phyloP scores from a whole-genome alignment of 2,329 filamentous ascomycete species.

The Trichoderma sp. region DNA sequence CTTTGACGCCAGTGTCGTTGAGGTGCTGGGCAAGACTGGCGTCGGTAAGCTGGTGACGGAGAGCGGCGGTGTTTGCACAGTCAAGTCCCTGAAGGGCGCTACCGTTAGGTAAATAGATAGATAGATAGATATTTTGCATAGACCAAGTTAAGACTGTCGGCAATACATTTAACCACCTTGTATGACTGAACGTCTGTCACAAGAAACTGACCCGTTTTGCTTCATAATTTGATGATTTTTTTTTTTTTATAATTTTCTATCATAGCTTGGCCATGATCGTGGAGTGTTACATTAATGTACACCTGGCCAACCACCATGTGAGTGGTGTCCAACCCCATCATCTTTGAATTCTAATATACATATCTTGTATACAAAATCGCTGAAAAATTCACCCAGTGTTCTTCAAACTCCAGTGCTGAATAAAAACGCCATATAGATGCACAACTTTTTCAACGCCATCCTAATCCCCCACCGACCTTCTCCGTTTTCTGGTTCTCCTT shows the following conservation, averaged over 20 bases:
- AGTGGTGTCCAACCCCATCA: neutral
- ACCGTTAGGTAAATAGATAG: conserved; percentile 65
- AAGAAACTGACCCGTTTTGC: neutral
- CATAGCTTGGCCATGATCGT: neutral
- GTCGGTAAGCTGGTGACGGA: conserved; percentile 69
- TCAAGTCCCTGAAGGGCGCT: conserved; percentile 75
- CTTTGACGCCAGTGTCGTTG: conserved; percentile 77
- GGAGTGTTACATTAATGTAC: neutral
- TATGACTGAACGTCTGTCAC: neutral
- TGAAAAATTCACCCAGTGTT: neutral
- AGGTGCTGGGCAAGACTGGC: conserved; percentile 70
- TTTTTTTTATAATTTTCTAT: neutral
- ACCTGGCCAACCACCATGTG: neutral
- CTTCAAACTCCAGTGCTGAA: neutral
- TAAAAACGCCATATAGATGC: conserved; percentile 9
- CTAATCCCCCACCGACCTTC: neutral
- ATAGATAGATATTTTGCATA: neutral
- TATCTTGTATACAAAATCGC: conserved; percentile 13
- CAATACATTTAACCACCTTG: neutral
- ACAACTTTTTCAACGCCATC: neutral
- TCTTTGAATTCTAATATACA: conserved; percentile 7
- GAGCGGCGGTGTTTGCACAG: conserved; percentile 75
- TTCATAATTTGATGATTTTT: neutral
- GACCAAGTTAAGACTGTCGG: neutral
- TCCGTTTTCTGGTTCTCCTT: neutral